Evolutionary conservation across 75 land plant species (phyloP), one percentile per base, ranked within the genome.

Genomic region (Sequoia sempervirens): DNA sequence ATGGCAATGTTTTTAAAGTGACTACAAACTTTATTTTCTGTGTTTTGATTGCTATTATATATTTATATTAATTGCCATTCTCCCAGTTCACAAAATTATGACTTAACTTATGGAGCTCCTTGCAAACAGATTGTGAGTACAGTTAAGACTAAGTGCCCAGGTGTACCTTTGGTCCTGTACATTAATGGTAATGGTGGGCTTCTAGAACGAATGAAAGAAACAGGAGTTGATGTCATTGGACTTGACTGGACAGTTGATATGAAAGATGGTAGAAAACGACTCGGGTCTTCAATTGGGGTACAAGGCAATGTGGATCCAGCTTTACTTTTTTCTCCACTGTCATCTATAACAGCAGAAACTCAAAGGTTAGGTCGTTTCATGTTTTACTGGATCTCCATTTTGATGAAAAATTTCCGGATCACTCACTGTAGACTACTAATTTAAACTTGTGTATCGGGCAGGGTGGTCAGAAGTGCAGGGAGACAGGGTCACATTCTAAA

Each of bases 161-260:
- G 88, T 78, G 90, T 92, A 64, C 99, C 99, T 52, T 72, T 97
- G 86, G 99, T 97, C 40, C 89, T 97, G n/a, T 97, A 97, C 83
- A 94, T 94, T 12, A 96, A 96, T 84, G 99, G 99, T 32, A 97
- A 97, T 85, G 99, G 99, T 61, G 99, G 99, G 37, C 91, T 97
- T 69, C 91, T 97, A 84, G 99, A 97, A 84, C 90, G 98, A 6
- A 97, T 97, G 98, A 89, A 85, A 85, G 91, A 86, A 34, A 92
- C 92, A 83, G 99, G 96, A 53, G 99, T 93, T 53, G 98, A 96
- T 90, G 96, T 97, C n/a, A 96, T 97, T 84, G 99, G 99, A 54
- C 96, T 97, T 84, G 99, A 97, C 83, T 97, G 99, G 99, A 97
- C 99, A n/a, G 93, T 97, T 69, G 99, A 97, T 81, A 97, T 97